A percentile compares a stretch with the other conserved stretches of the same genome.
These are phyloP conservation scores for Syzygium oleosum DNA, from an alignment of 345 rosid species.

Conservation along the genomic window DNA sequence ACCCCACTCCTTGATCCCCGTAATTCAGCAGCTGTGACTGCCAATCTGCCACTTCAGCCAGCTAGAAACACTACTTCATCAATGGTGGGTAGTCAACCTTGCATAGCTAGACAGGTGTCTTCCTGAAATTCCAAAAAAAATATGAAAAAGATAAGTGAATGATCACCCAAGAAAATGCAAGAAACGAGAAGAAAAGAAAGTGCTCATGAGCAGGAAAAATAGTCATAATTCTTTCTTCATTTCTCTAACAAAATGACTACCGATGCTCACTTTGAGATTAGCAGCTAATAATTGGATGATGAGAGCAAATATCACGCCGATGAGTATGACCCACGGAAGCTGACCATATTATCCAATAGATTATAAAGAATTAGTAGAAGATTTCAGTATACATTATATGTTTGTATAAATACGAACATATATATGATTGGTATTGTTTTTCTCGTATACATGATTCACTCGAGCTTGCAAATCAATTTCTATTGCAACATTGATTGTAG, in stretches of 20 bases:
- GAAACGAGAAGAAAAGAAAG: not conserved
- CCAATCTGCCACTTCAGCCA: not conserved
- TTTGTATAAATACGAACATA: not conserved
- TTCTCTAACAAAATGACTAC: not conserved
- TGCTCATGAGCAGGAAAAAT: not conserved
- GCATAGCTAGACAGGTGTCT: constrained; percentile 51
- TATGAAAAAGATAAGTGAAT: not conserved
- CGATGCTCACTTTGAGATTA: constrained; percentile 63
- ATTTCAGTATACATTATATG: not conserved
- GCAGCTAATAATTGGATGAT: constrained; percentile 67
- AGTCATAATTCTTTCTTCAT: not conserved
- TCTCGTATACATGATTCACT: constrained; percentile 42
- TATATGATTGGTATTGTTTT: not conserved
- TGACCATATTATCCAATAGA: constrained; percentile 2
- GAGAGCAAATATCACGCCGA: constrained; percentile 59
- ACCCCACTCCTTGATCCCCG: not conserved
- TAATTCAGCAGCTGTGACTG: not conserved
- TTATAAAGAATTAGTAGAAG: no score
- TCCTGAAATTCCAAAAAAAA: not conserved
- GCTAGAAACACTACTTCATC: not conserved
- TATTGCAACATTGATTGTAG: constrained; percentile 21
- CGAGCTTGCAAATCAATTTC: constrained; percentile 81
- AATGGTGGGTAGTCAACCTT: constrained; percentile 5
- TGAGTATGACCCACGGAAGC: constrained; percentile 54
- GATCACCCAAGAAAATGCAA: not conserved